Evolutionary conservation across 202 grass and related monocot genomes (phyloP).

Genomic region (Eragrostis tef): DNA sequence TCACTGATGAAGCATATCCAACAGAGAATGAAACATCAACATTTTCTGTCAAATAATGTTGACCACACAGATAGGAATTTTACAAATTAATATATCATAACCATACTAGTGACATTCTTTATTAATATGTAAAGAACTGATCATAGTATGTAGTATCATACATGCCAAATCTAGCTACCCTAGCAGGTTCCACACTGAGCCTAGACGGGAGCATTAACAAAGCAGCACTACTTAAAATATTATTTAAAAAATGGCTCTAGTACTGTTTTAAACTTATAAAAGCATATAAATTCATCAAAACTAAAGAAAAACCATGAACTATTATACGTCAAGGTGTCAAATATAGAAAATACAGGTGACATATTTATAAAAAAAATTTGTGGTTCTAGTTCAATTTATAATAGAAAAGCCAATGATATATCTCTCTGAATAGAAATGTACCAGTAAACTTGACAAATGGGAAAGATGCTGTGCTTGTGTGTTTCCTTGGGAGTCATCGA

Average conservation of each 20-base stretch:
- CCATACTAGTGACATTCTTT: no score
- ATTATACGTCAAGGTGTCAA: conserved; percentile 7
- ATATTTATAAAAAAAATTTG: neutral
- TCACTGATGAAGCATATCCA: neutral
- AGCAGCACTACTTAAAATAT: no score
- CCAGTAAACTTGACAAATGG: conserved; percentile 79
- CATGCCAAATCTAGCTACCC: no score
- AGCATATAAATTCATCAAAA: conserved; percentile 17
- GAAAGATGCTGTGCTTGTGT: conserved; percentile 75
- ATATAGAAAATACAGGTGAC: neutral
- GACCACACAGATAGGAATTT: neutral
- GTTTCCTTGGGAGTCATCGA: conserved; percentile 69
- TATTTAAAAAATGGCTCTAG: no score
- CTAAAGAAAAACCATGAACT: neutral
- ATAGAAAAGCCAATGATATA: conserved; percentile 23
- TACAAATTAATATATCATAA: neutral
- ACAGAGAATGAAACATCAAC: conserved; percentile 14
- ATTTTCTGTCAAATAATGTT: neutral
- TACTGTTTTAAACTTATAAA: neutral
- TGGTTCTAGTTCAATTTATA: conserved; percentile 19
- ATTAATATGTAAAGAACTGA: no score
- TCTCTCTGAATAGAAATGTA: conserved; percentile 46
- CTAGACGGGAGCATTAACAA: no score
- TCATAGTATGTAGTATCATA: no score
- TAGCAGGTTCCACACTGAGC: no score